Base-by-base conservation (phyloP, 2,329 filamentous ascomycete species). In the Colletotrichum somersetense region DNA sequence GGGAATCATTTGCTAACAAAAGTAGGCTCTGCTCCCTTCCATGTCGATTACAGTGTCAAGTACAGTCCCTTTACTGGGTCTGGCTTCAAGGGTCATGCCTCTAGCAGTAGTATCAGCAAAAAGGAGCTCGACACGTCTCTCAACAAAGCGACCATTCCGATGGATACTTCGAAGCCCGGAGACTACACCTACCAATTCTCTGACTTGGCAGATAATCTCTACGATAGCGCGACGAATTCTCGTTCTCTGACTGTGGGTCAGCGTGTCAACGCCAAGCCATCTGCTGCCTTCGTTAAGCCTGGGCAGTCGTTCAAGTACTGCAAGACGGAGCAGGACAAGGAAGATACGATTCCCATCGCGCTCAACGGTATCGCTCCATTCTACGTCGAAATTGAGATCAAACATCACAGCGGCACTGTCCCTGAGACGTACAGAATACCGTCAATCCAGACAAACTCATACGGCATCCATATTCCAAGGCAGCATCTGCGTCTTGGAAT, bases 301-400 rank as follows among this genome's bases (percentile, higher is more conserved):
- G 95, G 95, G 20, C 96, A 96, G 81, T 95, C 94, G 0, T 98
- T 98, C 86, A 97, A 96, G 80, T 97, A 96, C 82, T 99, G 96
- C 83, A 92, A 95, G 80, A 91, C 95, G 59, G 94, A 97, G 77
- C 89, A 92, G 62, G 90, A 90, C 66, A 90, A 91, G 42, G 94
- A 97, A 77, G 95, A 99, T 78, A 91, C 89, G 52, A 97, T 99
- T 66, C 95, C 96, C 0, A 92, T 99, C 71, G 91, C 89, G 2
- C 87, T 99, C 23, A 92, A 92, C 71, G 96, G 96, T 50, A 86
- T 92, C 20, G 90, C 96, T 8, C 96, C 96, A 0, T 99, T 99
- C 84, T 92, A 91, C 59, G 85, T 99, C 5, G 96, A 98, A 80
- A 88, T 98, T 33, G 95, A 96, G 78, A 94, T 99, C 82, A 97